Base-by-base conservation (phyloP, 768 basidiomycete species). In the Suillus variegatus region DNA sequence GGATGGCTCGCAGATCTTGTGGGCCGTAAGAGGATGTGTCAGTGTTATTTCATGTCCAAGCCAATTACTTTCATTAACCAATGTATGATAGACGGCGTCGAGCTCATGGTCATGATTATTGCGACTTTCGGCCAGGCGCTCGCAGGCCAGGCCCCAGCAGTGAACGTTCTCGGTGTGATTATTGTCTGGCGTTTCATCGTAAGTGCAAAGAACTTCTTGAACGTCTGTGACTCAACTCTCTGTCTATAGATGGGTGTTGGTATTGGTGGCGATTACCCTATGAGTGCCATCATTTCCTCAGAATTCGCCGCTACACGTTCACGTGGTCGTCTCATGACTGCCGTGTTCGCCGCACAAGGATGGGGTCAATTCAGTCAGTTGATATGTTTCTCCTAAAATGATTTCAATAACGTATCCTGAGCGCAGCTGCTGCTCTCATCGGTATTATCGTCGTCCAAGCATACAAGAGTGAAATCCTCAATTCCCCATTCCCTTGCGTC, bases 261-360 rank as follows among this genome's bases (percentile, higher is more conserved):
- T 6, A 92, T 95, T 20, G 94, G 94, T 6, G 94, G 94, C 20
- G 94, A 96, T 70, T 95, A 96, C 73, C 94, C 94, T 7, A 75
- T 95, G 0, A 87, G 85, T 61, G 91, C 94, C 20, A 89, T 94
- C 71, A 95, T 96, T 71, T 88, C 94, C 4, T 94, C 92, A 40
- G 94, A 97, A 73, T 97, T 95, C 69, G 90, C 94, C 1, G 83
- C 92, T 0, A 90, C 88, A 20, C 84, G 84, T 51, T 86, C 82
- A 56, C 87, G 94, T 69, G 94, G 94, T 55, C 84, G 94, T 28
- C 87, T 97, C 77, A 95, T 97, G 93, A 89, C 90, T 1, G 92
- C 90, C 8, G 93, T 95, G 0, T 96, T 95, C 68, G 88, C 94
- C 0, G 78, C 84, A 60, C 94, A 96, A 69, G 94, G 94, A 28